Conservation (phyloP, 257 asterid genomes). For the Nicotiana sylvestris region DNA sequence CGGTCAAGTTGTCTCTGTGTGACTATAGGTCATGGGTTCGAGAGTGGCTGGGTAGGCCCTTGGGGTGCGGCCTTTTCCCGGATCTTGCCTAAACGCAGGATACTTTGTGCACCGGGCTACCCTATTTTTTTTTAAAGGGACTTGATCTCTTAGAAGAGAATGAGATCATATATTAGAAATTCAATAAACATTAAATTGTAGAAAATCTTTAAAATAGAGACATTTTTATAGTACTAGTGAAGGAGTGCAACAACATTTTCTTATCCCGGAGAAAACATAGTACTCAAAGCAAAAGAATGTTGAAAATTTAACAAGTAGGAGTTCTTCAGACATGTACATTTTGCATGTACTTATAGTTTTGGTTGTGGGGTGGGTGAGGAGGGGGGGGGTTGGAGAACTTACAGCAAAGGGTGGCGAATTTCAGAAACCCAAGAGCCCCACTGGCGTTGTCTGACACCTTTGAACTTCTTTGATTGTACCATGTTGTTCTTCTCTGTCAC, state of each 20-base stretch:
- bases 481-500: constrained; percentile 13
- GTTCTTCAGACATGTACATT: background rate
- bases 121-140: too few species aligned
- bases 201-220: background rate
- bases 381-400: background rate
- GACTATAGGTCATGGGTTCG: too few species aligned
- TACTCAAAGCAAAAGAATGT: background rate
- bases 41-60: too few species aligned
- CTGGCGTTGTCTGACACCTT: constrained; percentile 89
- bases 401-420: constrained; percentile 75
- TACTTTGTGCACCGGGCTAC: too few species aligned
- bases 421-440: constrained; percentile 94
- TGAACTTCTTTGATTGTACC: constrained; percentile 68
- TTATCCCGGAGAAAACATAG: background rate
- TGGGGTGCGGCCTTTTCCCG: too few species aligned
- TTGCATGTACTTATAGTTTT: constrained; percentile 2
- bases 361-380: too few species aligned
- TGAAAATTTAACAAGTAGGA: background rate
- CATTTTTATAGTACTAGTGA: background rate
- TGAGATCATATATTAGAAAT: background rate
- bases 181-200: background rate
- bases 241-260: background rate
- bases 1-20: too few species aligned
- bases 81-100: too few species aligned
- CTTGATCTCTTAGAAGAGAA: background rate